phyloP scores from a whole-genome alignment of 345 rosid species.

The Aethionema arabicum region DNA sequence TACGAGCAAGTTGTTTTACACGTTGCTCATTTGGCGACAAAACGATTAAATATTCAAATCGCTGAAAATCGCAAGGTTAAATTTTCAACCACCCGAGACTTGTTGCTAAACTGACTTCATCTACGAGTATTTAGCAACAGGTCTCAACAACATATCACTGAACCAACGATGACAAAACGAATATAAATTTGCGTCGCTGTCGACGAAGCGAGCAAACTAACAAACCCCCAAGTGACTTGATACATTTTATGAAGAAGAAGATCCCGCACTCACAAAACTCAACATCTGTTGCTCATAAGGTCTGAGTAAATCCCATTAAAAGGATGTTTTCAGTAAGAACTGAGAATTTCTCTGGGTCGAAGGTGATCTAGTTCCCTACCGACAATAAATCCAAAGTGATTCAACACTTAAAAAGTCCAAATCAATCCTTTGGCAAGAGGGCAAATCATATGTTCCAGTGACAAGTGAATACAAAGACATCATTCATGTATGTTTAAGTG shows the following conservation, averaged over 20 bases:
- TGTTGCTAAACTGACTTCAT: no score
- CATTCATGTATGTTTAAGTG: background rate
- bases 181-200: no score
- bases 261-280: background rate
- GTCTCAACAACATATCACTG: no score
- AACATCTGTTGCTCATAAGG: background rate
- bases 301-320: background rate
- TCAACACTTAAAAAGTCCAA: background rate
- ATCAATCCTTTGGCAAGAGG: background rate
- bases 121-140: no score
- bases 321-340: background rate
- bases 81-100: no score
- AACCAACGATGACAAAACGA: no score
- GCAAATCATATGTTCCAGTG: background rate
- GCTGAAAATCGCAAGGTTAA: no score
- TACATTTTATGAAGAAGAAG: background rate
- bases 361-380: conserved; percentile 10
- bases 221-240: background rate
- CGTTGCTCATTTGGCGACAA: no score
- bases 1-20: no score
- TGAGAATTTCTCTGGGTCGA: background rate
- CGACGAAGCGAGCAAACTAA: no score
- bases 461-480: conserved; percentile 7
- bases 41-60: no score
- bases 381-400: conserved; percentile 12